Percentiles rank a stretch among this genome's conserved stretches.
phyloP scores from a whole-genome alignment of 192 early-diverging fungal species.

The Kappamyces sp. region DNA sequence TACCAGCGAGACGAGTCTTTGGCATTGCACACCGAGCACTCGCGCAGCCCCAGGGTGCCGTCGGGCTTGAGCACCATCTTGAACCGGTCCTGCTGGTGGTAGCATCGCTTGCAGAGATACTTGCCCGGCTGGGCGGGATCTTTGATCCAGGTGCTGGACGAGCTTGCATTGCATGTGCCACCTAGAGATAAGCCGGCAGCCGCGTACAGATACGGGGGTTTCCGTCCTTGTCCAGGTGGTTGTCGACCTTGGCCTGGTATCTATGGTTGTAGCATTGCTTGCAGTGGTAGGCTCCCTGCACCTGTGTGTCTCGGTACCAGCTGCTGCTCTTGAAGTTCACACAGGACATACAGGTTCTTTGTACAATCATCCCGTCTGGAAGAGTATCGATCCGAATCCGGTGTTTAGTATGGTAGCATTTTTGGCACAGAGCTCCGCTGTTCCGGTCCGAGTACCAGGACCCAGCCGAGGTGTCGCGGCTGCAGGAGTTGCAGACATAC shows the following conservation, averaged over 20 bases:
- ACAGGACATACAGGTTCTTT: slow-evolving; percentile 7
- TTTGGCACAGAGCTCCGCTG: slow-evolving; percentile 3
- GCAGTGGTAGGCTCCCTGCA: slow-evolving; percentile 13
- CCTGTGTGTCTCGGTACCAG: slow-evolving; percentile 14
- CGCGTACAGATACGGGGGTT: slow-evolving; percentile 9
- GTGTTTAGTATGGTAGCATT: slow-evolving; percentile 5
- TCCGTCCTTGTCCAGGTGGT: not conserved
- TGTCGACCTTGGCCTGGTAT: slow-evolving; percentile 13
- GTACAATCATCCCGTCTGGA: slow-evolving; percentile 9
- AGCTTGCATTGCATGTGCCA: slow-evolving; percentile 6
- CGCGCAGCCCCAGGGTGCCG: not conserved
- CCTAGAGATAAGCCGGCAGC: not conserved
- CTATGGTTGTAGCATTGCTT: slow-evolving; percentile 17
- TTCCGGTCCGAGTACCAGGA: not conserved
- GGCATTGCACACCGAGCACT: not conserved
- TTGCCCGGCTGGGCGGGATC: slow-evolving; percentile 4
- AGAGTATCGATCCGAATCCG: slow-evolving; percentile 8
- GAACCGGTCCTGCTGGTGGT: slow-evolving; percentile 6
- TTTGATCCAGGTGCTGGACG: slow-evolving; percentile 8
- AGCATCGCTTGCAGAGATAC: slow-evolving; percentile 14
- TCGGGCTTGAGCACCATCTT: slow-evolving; percentile 1
- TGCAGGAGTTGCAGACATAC: slow-evolving; percentile 2
- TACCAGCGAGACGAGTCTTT: too few species aligned
- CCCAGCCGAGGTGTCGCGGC: too few species aligned
- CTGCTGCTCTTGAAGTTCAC: not conserved